Base-by-base conservation (phyloP, 2,329 filamentous ascomycete genomes). In the Calonectria fujianensis region DNA sequence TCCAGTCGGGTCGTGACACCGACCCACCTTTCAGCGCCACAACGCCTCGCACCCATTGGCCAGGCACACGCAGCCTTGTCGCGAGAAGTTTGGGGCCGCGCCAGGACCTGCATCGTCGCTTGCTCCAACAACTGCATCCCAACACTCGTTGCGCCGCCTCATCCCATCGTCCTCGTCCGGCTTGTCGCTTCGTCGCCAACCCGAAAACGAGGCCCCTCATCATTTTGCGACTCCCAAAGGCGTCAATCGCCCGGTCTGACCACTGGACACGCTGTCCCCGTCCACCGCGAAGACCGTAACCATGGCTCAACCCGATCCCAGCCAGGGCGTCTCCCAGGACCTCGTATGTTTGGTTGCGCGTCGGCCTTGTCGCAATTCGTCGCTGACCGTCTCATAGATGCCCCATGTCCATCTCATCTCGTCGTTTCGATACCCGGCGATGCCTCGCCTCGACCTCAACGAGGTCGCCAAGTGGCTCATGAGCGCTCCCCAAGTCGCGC, bases 361-460 rank as follows among this genome's bases (percentile, higher is more conserved):
- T 63, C n/a, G 29, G 24, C 24, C 2, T 18, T 37, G 52, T 73
- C 59, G 70, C 70, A 69, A 51, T 59, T 64, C 39, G 32, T 66
- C 59, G 70, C 78, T 84, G 37, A 83, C 74, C 54, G 11, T 51
- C 14, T 37, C 41, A 24, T 82, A 97, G 95, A 91, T 97, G 82
- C 93, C 93, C 69, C 96, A 98, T 87, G 92, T 98, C 80, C 96
- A 98, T 85, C 92, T 98, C 76, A 89, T 98, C 77, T 98, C 96
- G 64, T 93, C 93, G 51, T 94, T 94, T 84, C 91, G 94, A 81
- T 98, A 96, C 85, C 94, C 96, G 3, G 86, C 91, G 74, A 91
- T 94, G 82, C 92, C 92, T 66, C 90, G 91, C 68, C 89, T 98
- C 78, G 92, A 93, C 79, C 89, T 94, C 37, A 91, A 94, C 73